Evolutionary conservation across 441 rosid genomes (phyloP).

Genomic region (Populus hybrid): DNA sequence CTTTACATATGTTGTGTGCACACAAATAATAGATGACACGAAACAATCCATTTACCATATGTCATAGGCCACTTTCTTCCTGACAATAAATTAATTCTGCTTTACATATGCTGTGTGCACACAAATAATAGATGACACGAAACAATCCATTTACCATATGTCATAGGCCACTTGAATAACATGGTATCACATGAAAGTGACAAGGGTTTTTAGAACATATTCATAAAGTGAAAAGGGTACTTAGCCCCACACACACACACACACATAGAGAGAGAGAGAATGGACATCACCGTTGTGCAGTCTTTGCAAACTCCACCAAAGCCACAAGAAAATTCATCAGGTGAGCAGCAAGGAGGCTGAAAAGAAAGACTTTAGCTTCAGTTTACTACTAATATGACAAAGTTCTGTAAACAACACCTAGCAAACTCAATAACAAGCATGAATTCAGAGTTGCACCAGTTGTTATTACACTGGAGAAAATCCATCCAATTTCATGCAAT

Average conservation of each 20-base stretch:
- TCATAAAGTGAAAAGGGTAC: not conserved
- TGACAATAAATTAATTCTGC: too few species aligned
- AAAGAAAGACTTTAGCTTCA: slow-evolving; percentile 14
- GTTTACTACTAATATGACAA: slow-evolving; percentile 17
- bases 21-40: too few species aligned
- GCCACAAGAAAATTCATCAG: slow-evolving; percentile 70
- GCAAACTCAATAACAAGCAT: not conserved
- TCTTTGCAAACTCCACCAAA: slow-evolving; percentile 77
- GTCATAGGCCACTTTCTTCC: not conserved
- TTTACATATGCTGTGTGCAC: not conserved
- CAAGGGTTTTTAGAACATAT: not conserved
- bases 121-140: slow-evolving; percentile 1
- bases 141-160: not conserved
- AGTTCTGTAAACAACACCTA: not conserved
- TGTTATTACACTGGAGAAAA: not conserved
- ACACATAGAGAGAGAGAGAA: slow-evolving; percentile 4
- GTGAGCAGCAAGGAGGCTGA: slow-evolving; percentile 91
- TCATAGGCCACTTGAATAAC: slow-evolving; percentile 2
- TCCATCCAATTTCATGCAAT: slow-evolving; percentile 12
- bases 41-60: too few species aligned
- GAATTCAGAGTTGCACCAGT: not conserved
- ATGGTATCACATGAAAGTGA: not conserved
- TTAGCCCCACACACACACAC: not conserved
- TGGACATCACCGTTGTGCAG: slow-evolving; percentile 78
- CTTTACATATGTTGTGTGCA: too few species aligned